phyloP scores from a whole-genome alignment of 1,139 yeast species.

The Spathaspora sp. region DNA sequence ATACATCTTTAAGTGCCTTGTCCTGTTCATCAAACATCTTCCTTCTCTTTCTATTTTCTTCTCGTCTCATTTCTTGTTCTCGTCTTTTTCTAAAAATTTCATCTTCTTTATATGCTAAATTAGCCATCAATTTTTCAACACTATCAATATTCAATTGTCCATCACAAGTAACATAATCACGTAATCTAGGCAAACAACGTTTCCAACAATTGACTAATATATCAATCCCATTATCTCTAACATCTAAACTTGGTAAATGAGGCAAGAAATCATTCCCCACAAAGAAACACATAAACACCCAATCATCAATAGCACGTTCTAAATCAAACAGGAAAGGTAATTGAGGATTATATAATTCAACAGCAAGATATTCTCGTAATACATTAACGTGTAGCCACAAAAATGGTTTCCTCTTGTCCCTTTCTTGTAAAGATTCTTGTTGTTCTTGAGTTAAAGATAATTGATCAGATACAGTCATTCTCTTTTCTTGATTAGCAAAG shows the following conservation, averaged over 20 bases:
- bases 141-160: slow-evolving; percentile 75
- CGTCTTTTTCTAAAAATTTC: slow-evolving; percentile 72
- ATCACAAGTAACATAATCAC: slow-evolving; percentile 84
- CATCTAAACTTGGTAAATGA: slow-evolving; percentile 91
- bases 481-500: slow-evolving; percentile 64
- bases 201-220: slow-evolving; percentile 83
- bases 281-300: slow-evolving; percentile 98
- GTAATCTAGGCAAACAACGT: slow-evolving; percentile 59
- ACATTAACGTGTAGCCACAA: slow-evolving; percentile 92
- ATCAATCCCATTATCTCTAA: slow-evolving; percentile 92
- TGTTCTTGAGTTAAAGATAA: slow-evolving; percentile 62
- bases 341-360: slow-evolving; percentile 73
- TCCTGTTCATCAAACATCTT: slow-evolving; percentile 46
- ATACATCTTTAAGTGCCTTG: slow-evolving; percentile 31
- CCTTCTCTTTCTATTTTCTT: slow-evolving; percentile 63
- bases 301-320: slow-evolving; percentile 96
- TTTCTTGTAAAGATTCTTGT: slow-evolving; percentile 49
- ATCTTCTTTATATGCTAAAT: slow-evolving; percentile 72
- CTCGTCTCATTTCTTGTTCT: slow-evolving; percentile 65
- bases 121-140: slow-evolving; percentile 68
- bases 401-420: slow-evolving; percentile 78
- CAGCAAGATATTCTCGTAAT: slow-evolving; percentile 81
- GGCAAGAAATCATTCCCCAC: slow-evolving; percentile 99
- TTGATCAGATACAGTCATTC: slow-evolving; percentile 50
- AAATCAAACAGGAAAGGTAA: slow-evolving; percentile 76